Conservation (phyloP, 257 asterid species). For the Mentha longifolia region DNA sequence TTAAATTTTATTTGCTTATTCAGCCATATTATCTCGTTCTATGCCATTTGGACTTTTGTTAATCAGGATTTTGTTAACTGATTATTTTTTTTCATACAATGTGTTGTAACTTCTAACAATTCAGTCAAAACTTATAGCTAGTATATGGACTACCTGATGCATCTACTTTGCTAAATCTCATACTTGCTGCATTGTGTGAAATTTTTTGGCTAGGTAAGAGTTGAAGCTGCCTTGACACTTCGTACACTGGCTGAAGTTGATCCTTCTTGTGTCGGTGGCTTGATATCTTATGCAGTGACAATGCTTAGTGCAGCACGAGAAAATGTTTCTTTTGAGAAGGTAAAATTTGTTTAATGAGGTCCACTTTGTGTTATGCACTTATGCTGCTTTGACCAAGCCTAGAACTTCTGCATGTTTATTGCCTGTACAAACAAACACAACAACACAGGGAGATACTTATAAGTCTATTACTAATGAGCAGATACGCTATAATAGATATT, state of each 20-base stretch:
- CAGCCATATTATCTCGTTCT: conserved; percentile 6
- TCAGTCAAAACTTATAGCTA: conserved; percentile 25
- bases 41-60: conserved; percentile 26
- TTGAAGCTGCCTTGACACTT: conserved; percentile 96
- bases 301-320: conserved; percentile 91
- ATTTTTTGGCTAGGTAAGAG: conserved; percentile 70
- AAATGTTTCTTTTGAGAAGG: conserved; percentile 86
- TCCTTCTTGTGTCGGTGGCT: conserved; percentile 95
- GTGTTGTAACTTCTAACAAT: conserved; percentile 28
- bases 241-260: conserved; percentile 96
- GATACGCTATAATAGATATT: neutral
- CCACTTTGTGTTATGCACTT: conserved; percentile 16
- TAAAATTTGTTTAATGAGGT: conserved; percentile 33
- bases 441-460: neutral
- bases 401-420: neutral
- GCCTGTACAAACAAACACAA: neutral
- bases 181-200: conserved; percentile 12
- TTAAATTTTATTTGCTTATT: conserved; percentile 20
- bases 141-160: conserved; percentile 34
- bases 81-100: conserved; percentile 8
- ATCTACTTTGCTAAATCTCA: conserved; percentile 12
- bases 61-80: conserved; percentile 7
- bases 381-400: conserved; percentile 19
- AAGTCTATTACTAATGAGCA: neutral
- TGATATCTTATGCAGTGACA: conserved; percentile 92